Conservation (phyloP, 78 protist species). For the Cavenderia fasciculata region DNA sequence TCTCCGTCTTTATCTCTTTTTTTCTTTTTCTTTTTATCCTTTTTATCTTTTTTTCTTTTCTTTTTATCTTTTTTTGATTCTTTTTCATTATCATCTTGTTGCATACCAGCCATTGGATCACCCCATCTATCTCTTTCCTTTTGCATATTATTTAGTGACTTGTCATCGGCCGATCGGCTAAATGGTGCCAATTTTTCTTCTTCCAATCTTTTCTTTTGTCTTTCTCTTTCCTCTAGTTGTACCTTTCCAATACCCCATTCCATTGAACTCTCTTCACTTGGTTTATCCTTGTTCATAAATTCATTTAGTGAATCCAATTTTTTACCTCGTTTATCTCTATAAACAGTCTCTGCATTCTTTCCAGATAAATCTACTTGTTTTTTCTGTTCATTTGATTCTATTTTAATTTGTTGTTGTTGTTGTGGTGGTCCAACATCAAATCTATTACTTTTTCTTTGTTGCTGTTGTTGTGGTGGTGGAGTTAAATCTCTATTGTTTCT, state of each 20-base stretch:
- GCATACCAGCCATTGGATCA: constrained; percentile 65
- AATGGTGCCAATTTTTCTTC: constrained; percentile 22
- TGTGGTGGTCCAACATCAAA: background rate
- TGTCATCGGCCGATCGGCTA: constrained; percentile 34
- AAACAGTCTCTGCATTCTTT: constrained; percentile 31
- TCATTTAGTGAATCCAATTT: background rate
- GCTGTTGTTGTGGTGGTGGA: background rate
- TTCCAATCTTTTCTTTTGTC: background rate
- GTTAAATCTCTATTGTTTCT: constrained; percentile 16
- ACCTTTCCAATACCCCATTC: constrained; percentile 24
- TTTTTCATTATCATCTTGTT: background rate
- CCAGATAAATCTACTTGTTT: constrained; percentile 14
- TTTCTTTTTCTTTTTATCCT: constrained; percentile 12
- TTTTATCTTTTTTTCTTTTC: background rate
- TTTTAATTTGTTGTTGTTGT: background rate
- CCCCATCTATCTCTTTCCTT: constrained; percentile 70
- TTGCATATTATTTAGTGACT: constrained; percentile 4
- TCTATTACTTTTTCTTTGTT: background rate
- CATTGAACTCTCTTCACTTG: background rate
- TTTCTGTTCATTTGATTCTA: background rate
- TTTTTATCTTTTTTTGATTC: no score
- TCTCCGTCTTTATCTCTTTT: background rate
- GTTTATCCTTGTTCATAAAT: background rate
- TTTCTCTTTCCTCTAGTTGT: constrained; percentile 20
- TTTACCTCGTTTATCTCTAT: constrained; percentile 55